Conservation (phyloP, 805 yeast species). For the Teunomyces funiuensis region DNA sequence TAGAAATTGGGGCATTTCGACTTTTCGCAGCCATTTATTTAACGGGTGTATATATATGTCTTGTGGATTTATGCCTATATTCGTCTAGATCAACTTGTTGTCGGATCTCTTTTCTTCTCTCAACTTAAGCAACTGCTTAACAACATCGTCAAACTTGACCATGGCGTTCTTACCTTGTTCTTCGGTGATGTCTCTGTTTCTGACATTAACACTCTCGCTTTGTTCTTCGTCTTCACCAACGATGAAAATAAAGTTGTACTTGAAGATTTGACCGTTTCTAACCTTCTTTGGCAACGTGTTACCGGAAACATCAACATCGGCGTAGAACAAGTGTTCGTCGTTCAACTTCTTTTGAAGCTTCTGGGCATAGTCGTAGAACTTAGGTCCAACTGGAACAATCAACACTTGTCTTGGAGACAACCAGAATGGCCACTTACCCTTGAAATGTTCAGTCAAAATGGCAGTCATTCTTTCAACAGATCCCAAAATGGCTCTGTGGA, state of each 20-base stretch:
- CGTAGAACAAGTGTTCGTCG: slow-evolving; percentile 76
- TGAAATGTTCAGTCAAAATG: slow-evolving; percentile 94
- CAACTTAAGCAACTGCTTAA: slow-evolving; percentile 64
- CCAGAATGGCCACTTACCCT: slow-evolving; percentile 99
- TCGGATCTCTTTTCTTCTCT: slow-evolving; percentile 75
- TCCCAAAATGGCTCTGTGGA: slow-evolving; percentile 98
- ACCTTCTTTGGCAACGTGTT: slow-evolving; percentile 98
- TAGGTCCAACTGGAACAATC: slow-evolving; percentile 96
- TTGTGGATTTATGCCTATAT: background rate
- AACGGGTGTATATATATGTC: background rate
- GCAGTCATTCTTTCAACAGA: slow-evolving; percentile 99
- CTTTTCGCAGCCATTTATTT: background rate
- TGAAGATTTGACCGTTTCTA: slow-evolving; percentile 91
- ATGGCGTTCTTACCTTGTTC: slow-evolving; percentile 92
- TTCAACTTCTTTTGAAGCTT: slow-evolving; percentile 64
- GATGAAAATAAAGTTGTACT: slow-evolving; percentile 92
- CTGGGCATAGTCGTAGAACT: slow-evolving; percentile 87
- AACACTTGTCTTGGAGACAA: slow-evolving; percentile 97
- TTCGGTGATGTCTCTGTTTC: slow-evolving; percentile 93
- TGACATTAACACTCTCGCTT: slow-evolving; percentile 80
- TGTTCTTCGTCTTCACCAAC: slow-evolving; percentile 94
- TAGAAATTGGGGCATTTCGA: background rate
- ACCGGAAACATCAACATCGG: slow-evolving; percentile 91
- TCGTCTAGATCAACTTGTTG: slow-evolving; percentile 38
- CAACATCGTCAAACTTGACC: slow-evolving; percentile 67